These are phyloP conservation scores for Neonectria ditissima DNA, from an alignment of 2,329 filamentous ascomycete genomes.

Conservation along the genomic window DNA sequence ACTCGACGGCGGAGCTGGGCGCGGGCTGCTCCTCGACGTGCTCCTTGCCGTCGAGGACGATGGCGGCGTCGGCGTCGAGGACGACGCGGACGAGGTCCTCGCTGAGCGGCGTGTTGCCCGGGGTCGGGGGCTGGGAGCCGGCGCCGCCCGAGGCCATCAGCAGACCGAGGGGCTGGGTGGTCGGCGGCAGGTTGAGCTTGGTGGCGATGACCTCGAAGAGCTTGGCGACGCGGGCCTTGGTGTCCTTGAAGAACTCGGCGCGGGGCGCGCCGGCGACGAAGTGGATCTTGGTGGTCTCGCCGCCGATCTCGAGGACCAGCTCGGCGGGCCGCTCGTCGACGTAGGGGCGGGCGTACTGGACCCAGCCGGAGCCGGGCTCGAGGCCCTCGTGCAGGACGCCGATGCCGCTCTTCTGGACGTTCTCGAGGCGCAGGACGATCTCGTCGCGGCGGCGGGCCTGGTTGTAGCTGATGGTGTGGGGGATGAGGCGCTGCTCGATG, in stretches of 20 bases:
- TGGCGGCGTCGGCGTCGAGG: constrained; percentile 69
- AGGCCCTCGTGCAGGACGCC: constrained; percentile 64
- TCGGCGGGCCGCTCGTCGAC: constrained; percentile 81
- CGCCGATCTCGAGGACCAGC: constrained; percentile 83
- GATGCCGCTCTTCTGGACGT: constrained; percentile 89
- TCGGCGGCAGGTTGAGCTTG: constrained; percentile 77
- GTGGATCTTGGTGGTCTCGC: constrained; percentile 71
- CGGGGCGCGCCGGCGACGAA: constrained; percentile 55
- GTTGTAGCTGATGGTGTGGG: constrained; percentile 82
- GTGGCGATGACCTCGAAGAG: constrained; percentile 85
- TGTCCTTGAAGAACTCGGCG: constrained; percentile 80
- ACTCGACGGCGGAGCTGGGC: constrained; percentile 42
- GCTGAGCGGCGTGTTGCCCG: constrained; percentile 76
- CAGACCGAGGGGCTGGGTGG: constrained; percentile 71
- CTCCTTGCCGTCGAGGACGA: constrained; percentile 69
- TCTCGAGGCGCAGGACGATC: constrained; percentile 83
- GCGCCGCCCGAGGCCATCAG: constrained; percentile 75
- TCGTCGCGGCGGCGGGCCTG: constrained; percentile 75
- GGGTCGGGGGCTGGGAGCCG: constrained; percentile 70
- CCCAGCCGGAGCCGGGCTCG: constrained; percentile 60
- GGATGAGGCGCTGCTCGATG: constrained; percentile 87
- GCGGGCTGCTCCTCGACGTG: constrained; percentile 49
- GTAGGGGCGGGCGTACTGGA: constrained; percentile 86
- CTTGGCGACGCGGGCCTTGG: constrained; percentile 76
- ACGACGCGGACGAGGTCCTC: constrained; percentile 76